Base-by-base conservation (phyloP, 208 protist species). In the Acanthamoeba triangularis region DNA sequence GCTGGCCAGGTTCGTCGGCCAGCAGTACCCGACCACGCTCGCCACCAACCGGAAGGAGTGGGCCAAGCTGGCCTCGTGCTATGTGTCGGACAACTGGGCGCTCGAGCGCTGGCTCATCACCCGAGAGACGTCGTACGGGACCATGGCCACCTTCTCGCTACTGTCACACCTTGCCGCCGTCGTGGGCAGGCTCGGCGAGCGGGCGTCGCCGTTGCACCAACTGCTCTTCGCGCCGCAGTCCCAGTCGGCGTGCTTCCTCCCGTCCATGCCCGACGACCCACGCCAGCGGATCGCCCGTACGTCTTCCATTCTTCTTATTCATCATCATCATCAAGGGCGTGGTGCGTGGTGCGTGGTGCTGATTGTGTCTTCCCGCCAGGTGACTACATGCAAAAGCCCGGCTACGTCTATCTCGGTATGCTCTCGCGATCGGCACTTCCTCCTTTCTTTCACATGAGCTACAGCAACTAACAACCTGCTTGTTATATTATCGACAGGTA, bases 131-230 rank as follows among this genome's bases (percentile, higher is more conserved):
- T n/a, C 52, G 16, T 90, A 67, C 44, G 30, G 11, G 13, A 90
- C 82, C 18, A 90, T 90, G 82, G 82, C 82, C 52, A 90, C n/a
- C 33, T 33, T 35, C 52, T 90, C 82, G n/a, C 30, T 90, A n/a
- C 82, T 90, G 18, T 54, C 82, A 3, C 82, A 90, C 41, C 52
- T 90, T 0, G 82, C 56, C 8, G 82, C n/a, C 6, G 47, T 56
- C 3, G 33, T 90, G 14, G 30, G 52, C 18, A 23, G 44, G 6
- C 47, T 90, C 28, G 82, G 56, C 33, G 82, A 90, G 18, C 47
- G 56, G 41, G 37, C 82, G 28, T 30, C 82, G 18, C 82, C 82
- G 35, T 20, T 90, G 25, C 28, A 61, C 11, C 23, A 61, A 14
- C 82, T 90, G 6, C 82, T 90, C 33, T 37, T 90, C 13, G 56